Percentiles rank a stretch among this genome's conserved stretches.
Evolutionary conservation across 2,329 filamentous ascomycete species (phyloP).

Genomic region (Drechslera avenae): DNA sequence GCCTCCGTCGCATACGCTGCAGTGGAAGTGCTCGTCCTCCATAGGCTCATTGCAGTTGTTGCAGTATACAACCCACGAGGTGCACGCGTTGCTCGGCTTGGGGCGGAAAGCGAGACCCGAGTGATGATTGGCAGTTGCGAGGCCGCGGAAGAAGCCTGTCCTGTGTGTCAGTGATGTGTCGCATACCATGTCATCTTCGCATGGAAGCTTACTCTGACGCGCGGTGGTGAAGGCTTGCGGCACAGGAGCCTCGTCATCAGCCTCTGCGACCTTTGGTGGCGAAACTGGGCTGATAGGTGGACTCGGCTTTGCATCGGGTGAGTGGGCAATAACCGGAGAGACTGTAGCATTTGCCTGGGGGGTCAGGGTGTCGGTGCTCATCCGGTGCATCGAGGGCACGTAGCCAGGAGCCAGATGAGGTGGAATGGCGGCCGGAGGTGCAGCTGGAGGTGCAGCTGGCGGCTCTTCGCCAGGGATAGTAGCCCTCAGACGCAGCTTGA

Average conservation of each 20-base stretch:
- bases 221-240: conserved; percentile 49
- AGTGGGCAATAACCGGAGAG: conserved; percentile 38
- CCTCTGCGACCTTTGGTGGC: conserved; percentile 25
- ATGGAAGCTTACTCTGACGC: conserved; percentile 36
- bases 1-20: conserved; percentile 87
- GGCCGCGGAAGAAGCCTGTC: conserved; percentile 38
- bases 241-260: conserved; percentile 48
- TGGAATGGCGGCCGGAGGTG: conserved; percentile 20
- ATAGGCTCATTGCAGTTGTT: conserved; percentile 85
- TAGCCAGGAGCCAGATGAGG: conserved; percentile 17
- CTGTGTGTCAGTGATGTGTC: conserved; percentile 15
- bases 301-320: conserved; percentile 25
- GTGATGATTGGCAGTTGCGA: conserved; percentile 34
- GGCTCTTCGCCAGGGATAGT: conserved; percentile 61
- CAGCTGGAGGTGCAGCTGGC: conserved; percentile 20
- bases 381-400: conserved; percentile 29
- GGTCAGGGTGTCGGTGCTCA: conserved; percentile 36
- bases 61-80: conserved; percentile 84
- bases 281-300: conserved; percentile 32
- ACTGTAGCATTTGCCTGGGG: conserved; percentile 26
- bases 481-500: conserved; percentile 89
- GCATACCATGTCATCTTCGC: not conserved
- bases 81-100: conserved; percentile 46
- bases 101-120: conserved; percentile 48
- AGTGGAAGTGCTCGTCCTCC: conserved; percentile 87